Evolutionary conservation across 306 rosid species (phyloP).

Genomic region (Dalbergia oliveri): DNA sequence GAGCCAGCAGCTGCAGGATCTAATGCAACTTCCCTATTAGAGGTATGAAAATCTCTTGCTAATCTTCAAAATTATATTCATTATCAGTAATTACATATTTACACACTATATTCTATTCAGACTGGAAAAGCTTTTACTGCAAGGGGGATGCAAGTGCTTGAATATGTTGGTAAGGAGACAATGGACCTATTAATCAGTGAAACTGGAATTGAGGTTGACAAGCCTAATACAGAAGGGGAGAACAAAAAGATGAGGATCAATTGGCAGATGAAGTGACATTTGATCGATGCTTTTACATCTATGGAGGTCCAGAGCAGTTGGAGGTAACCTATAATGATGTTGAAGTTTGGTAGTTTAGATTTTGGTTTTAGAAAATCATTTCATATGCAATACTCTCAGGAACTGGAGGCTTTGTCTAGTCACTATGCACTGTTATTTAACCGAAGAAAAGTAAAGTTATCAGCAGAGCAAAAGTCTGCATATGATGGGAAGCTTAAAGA

Average conservation of each 20-base stretch:
- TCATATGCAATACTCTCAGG: conserved; percentile 64
- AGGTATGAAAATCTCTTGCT: conserved; percentile 61
- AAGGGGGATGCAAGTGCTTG: conserved; percentile 97
- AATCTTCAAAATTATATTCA: conserved; percentile 28
- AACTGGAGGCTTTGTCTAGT: conserved; percentile 90
- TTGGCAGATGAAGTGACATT: conserved; percentile 88
- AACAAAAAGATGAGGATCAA: conserved; percentile 67
- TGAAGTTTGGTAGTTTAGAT: conserved; percentile 17
- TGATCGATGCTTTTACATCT: conserved; percentile 97
- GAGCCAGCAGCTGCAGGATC: conserved; percentile 65
- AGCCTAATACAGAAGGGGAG: conserved; percentile 56
- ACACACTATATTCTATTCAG: conserved; percentile 59
- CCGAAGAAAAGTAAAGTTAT: conserved; percentile 82
- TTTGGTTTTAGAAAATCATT: conserved; percentile 37
- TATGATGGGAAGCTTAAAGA: conserved; percentile 89
- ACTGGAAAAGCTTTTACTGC: conserved; percentile 94
- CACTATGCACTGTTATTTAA: conserved; percentile 88
- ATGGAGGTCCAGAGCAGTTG: conserved; percentile 98
- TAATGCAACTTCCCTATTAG: conserved; percentile 80
- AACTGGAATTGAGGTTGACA: conserved; percentile 93
- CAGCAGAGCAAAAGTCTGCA: conserved; percentile 74
- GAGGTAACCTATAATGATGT: conserved; percentile 70
- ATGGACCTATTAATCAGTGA: conserved; percentile 88
- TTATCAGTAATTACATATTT: conserved; percentile 24
- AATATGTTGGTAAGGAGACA: conserved; percentile 94